These are phyloP conservation scores for Talaromyces borbonicus DNA, from an alignment of 495 filamentous ascomycete species.

Conservation along the genomic window DNA sequence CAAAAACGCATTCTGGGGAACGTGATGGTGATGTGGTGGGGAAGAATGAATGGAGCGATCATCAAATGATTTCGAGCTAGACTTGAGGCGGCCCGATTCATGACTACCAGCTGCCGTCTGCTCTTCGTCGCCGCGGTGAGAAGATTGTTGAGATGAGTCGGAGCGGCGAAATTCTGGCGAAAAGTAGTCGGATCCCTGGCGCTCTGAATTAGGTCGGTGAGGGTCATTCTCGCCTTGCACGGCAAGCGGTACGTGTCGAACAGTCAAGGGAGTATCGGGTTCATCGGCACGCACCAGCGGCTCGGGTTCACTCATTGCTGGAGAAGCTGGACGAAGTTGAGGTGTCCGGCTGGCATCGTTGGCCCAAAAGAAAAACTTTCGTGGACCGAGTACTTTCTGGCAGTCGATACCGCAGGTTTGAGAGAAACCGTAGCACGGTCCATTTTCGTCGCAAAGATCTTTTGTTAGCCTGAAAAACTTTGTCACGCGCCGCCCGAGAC, in stretches of 20 bases:
- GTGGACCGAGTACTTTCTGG: slow-evolving; percentile 14
- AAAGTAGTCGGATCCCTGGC: slow-evolving; percentile 1
- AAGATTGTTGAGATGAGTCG: background rate
- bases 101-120: slow-evolving; percentile 1
- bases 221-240: background rate
- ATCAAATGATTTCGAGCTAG: slow-evolving; percentile 8
- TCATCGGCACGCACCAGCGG: background rate
- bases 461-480: slow-evolving; percentile 48
- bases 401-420: slow-evolving; percentile 82
- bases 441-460: slow-evolving; percentile 57
- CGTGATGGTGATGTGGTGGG: slow-evolving; percentile 81
- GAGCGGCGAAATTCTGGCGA: background rate
- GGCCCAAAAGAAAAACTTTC: background rate
- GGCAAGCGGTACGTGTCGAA: slow-evolving; percentile 5
- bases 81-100: background rate
- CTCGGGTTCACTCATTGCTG: background rate
- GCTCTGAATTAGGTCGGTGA: background rate
- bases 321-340: background rate
- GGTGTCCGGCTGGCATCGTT: background rate
- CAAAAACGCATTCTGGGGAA: slow-evolving; percentile 89
- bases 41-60: slow-evolving; percentile 9
- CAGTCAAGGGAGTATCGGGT: slow-evolving; percentile 8
- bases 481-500: slow-evolving; percentile 16
- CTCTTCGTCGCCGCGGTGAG: slow-evolving; percentile 1
- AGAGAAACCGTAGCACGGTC: slow-evolving; percentile 74